A percentile compares a stretch with the other conserved stretches of the same genome.
Evolutionary conservation across 306 rosid genomes (phyloP).

Genomic region (Quercus agrifolia): DNA sequence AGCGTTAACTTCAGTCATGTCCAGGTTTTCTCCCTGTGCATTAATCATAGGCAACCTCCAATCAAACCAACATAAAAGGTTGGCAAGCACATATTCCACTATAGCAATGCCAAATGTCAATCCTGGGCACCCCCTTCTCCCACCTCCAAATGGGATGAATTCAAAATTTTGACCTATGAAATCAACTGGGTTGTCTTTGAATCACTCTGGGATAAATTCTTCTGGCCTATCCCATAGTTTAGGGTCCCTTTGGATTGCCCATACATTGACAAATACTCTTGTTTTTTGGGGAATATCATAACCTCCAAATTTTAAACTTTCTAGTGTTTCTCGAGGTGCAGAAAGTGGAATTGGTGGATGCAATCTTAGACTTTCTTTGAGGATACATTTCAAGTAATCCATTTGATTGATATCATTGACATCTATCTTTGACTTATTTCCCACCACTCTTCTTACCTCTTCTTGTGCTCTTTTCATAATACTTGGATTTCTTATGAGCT

Average conservation of each 20-base stretch:
- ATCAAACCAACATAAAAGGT: neutral
- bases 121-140: constrained; percentile 39
- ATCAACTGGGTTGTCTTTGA: neutral
- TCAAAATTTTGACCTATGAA: constrained; percentile 21
- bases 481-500: constrained; percentile 20
- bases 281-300: constrained; percentile 18
- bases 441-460: constrained; percentile 31
- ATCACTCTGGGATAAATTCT: constrained; percentile 35
- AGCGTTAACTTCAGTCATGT: neutral
- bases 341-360: constrained; percentile 34
- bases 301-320: neutral
- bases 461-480: constrained; percentile 34
- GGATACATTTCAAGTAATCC: constrained; percentile 30
- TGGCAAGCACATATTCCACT: constrained; percentile 9
- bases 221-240: constrained; percentile 27
- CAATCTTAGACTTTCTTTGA: constrained; percentile 29
- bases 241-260: constrained; percentile 33
- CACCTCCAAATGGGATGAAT: constrained; percentile 28
- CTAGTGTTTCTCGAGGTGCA: constrained; percentile 23
- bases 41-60: neutral
- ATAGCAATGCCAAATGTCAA: constrained; percentile 15
- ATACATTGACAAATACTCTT: constrained; percentile 20
- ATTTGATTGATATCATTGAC: constrained; percentile 20
- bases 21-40: neutral
- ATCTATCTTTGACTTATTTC: constrained; percentile 10